Evolutionary conservation across 2,329 filamentous ascomycete species (phyloP).

Genomic region (Dactylellina cionopaga): DNA sequence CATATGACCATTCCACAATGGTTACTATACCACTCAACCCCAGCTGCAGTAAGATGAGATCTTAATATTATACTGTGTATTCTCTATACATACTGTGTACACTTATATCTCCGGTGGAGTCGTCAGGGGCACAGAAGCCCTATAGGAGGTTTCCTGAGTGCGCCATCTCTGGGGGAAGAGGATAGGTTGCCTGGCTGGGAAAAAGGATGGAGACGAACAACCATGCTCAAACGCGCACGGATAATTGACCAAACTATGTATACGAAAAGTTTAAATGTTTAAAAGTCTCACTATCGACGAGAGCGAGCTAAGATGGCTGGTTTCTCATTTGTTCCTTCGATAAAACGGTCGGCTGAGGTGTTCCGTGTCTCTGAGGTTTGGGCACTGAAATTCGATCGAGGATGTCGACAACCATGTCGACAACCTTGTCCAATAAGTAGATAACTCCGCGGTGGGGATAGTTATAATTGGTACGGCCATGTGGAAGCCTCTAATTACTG

Average conservation of each 20-base stretch:
- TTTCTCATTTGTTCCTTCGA: slow-evolving; percentile 4
- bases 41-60: neutral
- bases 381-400: too few species aligned
- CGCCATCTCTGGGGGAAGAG: slow-evolving; percentile 1
- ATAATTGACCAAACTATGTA: neutral
- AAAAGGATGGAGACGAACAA: neutral
- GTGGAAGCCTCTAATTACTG: too few species aligned
- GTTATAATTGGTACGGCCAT: too few species aligned
- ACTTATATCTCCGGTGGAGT: neutral
- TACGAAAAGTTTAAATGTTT: slow-evolving; percentile 7
- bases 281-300: neutral
- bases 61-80: neutral
- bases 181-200: neutral
- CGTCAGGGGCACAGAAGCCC: slow-evolving; percentile 3
- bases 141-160: neutral
- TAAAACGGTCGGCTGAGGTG: slow-evolving; percentile 14
- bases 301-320: neutral
- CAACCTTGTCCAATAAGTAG: too few species aligned
- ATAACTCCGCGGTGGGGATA: too few species aligned
- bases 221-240: slow-evolving; percentile 8
- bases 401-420: too few species aligned
- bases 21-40: neutral
- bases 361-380: neutral
- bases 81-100: too few species aligned
- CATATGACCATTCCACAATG: neutral